Evolutionary conservation across 2,329 filamentous ascomycete genomes (phyloP), one percentile per base, ranked within the genome.

Genomic region (Arthrobotrys megalospora): DNA sequence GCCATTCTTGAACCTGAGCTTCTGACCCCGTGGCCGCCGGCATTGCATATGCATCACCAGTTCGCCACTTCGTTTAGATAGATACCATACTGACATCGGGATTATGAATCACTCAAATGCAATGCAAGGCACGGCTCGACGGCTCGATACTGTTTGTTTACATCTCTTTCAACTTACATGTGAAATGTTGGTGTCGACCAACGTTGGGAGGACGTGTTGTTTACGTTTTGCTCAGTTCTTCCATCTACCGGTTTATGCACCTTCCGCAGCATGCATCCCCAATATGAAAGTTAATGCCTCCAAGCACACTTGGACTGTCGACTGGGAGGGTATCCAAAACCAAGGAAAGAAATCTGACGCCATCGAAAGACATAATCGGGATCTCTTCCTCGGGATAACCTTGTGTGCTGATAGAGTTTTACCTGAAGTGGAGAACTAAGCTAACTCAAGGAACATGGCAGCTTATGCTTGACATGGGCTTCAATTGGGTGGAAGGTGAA

Each of bases 271-370:
- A 34, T 63, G 62, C 67, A 36, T 69, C 41, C 67, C 53, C 66
- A 71, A 47, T 69, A 52, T 71, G 66, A 45, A 62, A 24, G n/a
- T 58, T 45, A 71, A 66, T 72, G 75, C 58, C 62, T 63, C 62
- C 47, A 55, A 34, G 21, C 12, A 14, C 48, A 69, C 28, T 28
- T 60, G 28, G 28, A n/a, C 11, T 52, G 36, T n/a, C n/a, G n/a
- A n/a, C n/a, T n/a, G n/a, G 24, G 41, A 43, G 24, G 60, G 71
- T 52, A 66, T 58, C 67, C 62, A 66, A 78, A 70, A 67, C 75
- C 75, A 78, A 78, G 75, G 75, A 72, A 78, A 32, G 47, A 53
- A 66, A 63, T 67, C 75, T 72, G 67, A 78, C 67, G 63, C 75
- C 62, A 78, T 72, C 60, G 28, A 65, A 21, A 63, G 65, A 64